These are phyloP conservation scores for Rhizophagus prolifer DNA, from an alignment of 192 early-diverging fungal genomes.

Conservation along the genomic window DNA sequence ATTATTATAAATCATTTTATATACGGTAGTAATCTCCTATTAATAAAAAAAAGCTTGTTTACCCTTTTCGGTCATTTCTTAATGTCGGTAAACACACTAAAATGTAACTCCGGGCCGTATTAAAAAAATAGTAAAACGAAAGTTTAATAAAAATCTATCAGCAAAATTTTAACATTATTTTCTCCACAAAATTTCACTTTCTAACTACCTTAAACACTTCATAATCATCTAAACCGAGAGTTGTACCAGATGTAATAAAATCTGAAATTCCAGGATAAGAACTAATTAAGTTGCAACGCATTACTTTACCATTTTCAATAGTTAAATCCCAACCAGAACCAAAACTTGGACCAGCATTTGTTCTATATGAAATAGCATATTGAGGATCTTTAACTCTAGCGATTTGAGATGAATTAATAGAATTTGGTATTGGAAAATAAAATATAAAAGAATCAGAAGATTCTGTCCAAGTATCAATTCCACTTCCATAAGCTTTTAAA, in stretches of 20 bases:
- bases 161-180: too few relatives aligned
- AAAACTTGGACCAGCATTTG: neutral
- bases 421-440: neutral
- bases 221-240: neutral
- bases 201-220: neutral
- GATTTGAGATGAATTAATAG: neutral
- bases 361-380: neutral
- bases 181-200: neutral
- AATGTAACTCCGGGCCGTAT: too few relatives aligned
- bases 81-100: too few relatives aligned
- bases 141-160: too few relatives aligned
- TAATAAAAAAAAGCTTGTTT: too few relatives aligned
- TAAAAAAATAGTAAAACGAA: too few relatives aligned
- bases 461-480: neutral
- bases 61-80: too few relatives aligned
- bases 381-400: neutral
- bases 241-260: neutral
- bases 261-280: neutral
- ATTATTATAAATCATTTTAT: too few relatives aligned
- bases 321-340: conserved; percentile 5
- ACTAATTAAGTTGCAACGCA: neutral
- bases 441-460: neutral
- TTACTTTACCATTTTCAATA: neutral
- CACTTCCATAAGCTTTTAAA: neutral
- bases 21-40: too few relatives aligned